Percentiles rank a stretch among this genome's conserved stretches.
phyloP scores from a whole-genome alignment of 495 filamentous ascomycete genomes.

The Aspergillus ostianus region DNA sequence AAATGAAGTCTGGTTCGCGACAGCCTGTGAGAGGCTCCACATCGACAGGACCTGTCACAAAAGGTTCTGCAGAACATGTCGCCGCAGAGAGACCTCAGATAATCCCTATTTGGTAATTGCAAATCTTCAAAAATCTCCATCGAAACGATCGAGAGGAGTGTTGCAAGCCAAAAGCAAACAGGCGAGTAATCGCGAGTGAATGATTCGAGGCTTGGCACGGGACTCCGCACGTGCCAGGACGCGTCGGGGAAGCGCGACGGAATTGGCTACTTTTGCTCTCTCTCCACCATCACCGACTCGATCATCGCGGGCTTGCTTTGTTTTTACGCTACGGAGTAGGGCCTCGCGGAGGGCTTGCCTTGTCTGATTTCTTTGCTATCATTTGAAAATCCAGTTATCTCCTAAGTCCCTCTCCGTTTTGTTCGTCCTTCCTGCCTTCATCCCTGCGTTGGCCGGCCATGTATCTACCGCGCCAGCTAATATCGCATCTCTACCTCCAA shows the following conservation, averaged over 20 bases:
- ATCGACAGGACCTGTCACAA: not conserved
- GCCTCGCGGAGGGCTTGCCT: conserved; percentile 5
- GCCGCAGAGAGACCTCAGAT: not conserved
- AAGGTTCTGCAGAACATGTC: not conserved
- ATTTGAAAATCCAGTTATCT: not conserved
- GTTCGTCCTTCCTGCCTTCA: not conserved
- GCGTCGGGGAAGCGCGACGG: conserved; percentile 18
- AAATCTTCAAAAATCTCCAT: not conserved
- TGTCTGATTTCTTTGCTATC: not conserved
- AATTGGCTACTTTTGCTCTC: conserved; percentile 8
- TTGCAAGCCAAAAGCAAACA: not conserved
- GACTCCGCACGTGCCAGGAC: conserved; percentile 20
- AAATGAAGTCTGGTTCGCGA: not conserved
- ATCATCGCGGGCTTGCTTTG: not conserved
- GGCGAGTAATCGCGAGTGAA: not conserved
- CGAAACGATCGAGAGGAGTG: not conserved
- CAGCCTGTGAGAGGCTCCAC: not conserved
- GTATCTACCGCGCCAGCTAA: conserved; percentile 90
- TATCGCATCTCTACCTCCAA: conserved; percentile 87
- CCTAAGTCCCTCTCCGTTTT: not conserved
- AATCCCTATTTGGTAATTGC: not conserved
- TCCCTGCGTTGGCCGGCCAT: conserved; percentile 47
- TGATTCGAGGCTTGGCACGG: conserved; percentile 10
- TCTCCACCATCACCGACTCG: not conserved
- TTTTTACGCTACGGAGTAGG: conserved; percentile 1